phyloP scores from a whole-genome alignment of 169 alveolate genomes.

The Cryptosporidium baileyi region DNA sequence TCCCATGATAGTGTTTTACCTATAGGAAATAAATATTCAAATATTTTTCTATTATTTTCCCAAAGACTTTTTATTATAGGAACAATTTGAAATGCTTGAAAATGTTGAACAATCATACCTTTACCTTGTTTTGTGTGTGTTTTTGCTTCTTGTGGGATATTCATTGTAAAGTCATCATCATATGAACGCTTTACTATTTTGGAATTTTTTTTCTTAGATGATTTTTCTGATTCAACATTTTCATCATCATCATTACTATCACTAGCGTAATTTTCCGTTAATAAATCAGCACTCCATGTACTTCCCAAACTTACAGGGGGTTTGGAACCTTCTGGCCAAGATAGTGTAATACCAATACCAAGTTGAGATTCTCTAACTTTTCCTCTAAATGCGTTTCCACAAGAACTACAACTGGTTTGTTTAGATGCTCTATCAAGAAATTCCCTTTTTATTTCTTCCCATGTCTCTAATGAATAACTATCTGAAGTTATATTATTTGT shows the following conservation, averaged over 20 bases:
- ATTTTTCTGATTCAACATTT: background rate
- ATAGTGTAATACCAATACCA: slow-evolving; percentile 59
- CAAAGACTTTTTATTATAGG: slow-evolving; percentile 79
- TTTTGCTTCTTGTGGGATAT: slow-evolving; percentile 64
- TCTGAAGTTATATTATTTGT: slow-evolving; percentile 69
- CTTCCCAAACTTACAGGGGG: slow-evolving; percentile 69
- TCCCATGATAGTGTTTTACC: slow-evolving; percentile 76
- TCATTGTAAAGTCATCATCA: slow-evolving; percentile 17
- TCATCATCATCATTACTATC: slow-evolving; percentile 20
- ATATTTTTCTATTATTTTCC: slow-evolving; percentile 75
- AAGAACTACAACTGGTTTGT: slow-evolving; percentile 49
- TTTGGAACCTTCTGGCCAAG: slow-evolving; percentile 64
- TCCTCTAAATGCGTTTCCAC: slow-evolving; percentile 51
- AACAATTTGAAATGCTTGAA: slow-evolving; percentile 83
- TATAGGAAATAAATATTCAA: slow-evolving; percentile 79
- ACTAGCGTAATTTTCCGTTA: slow-evolving; percentile 42
- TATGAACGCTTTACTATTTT: slow-evolving; percentile 21
- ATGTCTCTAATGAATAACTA: slow-evolving; percentile 51
- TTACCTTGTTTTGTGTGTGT: slow-evolving; percentile 76
- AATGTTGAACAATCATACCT: slow-evolving; percentile 77
- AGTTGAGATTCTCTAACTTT: slow-evolving; percentile 62
- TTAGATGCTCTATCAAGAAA: slow-evolving; percentile 42
- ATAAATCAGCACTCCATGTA: slow-evolving; percentile 24
- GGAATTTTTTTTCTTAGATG: slow-evolving; percentile 34
- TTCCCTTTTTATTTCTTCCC: slow-evolving; percentile 58